phyloP scores from a whole-genome alignment of 495 filamentous ascomycete genomes.

The Tuber melanosporum region DNA sequence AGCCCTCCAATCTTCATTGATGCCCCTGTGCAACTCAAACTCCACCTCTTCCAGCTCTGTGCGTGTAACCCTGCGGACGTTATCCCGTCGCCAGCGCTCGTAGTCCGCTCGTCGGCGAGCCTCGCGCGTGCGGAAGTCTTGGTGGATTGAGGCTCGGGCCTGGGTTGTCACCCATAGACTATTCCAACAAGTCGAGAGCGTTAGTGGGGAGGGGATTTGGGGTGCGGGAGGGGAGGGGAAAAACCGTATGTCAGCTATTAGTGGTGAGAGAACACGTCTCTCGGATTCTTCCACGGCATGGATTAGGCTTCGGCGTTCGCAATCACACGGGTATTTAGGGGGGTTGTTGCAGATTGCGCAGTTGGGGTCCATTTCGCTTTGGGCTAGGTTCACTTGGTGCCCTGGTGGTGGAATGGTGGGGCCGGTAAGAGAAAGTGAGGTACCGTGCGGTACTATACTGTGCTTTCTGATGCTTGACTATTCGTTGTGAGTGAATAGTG shows the following conservation, averaged over 20 bases:
- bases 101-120: conserved; percentile 54
- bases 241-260: conserved; percentile 61
- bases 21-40: conserved; percentile 56
- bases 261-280: conserved; percentile 55
- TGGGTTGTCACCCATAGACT: conserved; percentile 65
- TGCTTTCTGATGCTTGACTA: not conserved
- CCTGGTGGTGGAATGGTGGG: not conserved
- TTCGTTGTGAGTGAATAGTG: not conserved
- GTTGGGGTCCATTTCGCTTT: conserved; percentile 56
- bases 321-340: conserved; percentile 57
- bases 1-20: conserved; percentile 67
- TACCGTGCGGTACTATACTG: not conserved
- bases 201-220: conserved; percentile 4
- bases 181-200: not conserved
- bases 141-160: conserved; percentile 62
- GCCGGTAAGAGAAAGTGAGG: not conserved
- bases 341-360: conserved; percentile 65
- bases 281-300: conserved; percentile 62
- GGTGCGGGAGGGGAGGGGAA: conserved; percentile 20
- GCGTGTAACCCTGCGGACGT: conserved; percentile 54
- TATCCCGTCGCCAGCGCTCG: conserved; percentile 53
- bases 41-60: conserved; percentile 55
- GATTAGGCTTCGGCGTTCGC: conserved; percentile 62
- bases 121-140: conserved; percentile 58
- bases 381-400: not conserved